Base-by-base conservation (phyloP, 108 stramenopile genomes). In the Nitzschia palea region DNA sequence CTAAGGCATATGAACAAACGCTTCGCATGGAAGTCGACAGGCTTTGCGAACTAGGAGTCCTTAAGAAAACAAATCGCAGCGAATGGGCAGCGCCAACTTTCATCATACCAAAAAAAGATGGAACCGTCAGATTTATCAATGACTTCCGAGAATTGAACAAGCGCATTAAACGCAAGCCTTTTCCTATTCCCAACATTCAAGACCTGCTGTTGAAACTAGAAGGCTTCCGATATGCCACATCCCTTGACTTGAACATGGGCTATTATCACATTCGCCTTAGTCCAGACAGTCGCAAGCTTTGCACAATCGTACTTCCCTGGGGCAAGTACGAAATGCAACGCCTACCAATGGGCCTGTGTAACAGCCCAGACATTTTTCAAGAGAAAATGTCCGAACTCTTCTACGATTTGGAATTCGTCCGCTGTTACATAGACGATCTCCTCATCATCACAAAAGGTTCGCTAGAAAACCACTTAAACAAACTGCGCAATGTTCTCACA, bases 31-130 rank as follows among this genome's bases (percentile, higher is more conserved):
- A 50, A 18, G 18, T 50, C 5, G 48, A 18, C 15, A 6, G 8
- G 5, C 5, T 9, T 14, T 10, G 15, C 8, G 48, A 18, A 20
- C 15, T 50, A 20, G 48, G 48, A 5, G 48, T 50, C 48, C 22
- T 50, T 6, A 20, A 14, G 18, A 14, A 10, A 10, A n/a, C 15
- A 9, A 20, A 20, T 20, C 48, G 18, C 8, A 20, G 18, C 18
- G 22, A 50, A 50, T 50, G 74, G 66, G 66, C 51, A 0, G 43
- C 45, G 9, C 73, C 77, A 9, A 60, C 77, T 0, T 78, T 82
- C 61, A 76, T 78, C 40, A 63, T 65, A 1, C 77, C 81, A 4
- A 79, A 79, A 53, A 76, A 79, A 57, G 77, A 75, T 35, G 65
- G 59, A 42, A 55, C 65, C 55, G 77, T 82, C 14, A 26, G 73